Conservation (phyloP, 306 rosid species). For the Lablab purpureus region DNA sequence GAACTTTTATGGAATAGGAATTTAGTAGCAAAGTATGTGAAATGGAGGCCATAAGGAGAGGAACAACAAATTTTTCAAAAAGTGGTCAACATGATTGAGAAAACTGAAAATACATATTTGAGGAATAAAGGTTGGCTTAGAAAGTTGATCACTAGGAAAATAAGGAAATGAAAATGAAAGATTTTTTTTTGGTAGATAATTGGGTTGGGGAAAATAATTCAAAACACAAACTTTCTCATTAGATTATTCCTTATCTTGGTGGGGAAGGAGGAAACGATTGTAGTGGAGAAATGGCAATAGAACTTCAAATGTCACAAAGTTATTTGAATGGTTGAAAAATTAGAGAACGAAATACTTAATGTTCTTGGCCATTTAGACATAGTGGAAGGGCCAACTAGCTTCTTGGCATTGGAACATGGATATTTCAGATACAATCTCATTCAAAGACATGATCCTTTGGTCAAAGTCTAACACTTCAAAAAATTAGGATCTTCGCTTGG, state of each 20-base stretch:
- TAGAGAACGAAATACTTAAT: neutral
- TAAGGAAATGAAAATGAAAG: neutral
- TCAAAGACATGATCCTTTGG: neutral
- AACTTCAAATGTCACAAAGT: neutral
- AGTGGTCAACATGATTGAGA: neutral
- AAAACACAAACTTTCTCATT: too few relatives aligned
- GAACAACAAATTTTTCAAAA: neutral
- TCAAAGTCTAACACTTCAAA: neutral
- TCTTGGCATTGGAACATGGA: neutral
- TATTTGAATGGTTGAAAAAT: neutral
- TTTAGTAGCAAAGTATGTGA: neutral
- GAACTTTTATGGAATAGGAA: neutral
- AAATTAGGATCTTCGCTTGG: neutral
- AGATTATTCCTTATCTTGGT: neutral
- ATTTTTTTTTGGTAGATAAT: neutral
- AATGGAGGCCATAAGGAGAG: neutral
- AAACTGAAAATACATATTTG: neutral
- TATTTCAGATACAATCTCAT: too few relatives aligned
- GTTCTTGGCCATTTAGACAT: neutral
- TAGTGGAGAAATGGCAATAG: neutral
- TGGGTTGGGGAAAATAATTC: too few relatives aligned
- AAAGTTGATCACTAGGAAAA: neutral
- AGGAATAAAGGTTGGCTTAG: neutral
- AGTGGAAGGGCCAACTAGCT: neutral
- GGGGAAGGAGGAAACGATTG: neutral